phyloP scores from a whole-genome alignment of 2,329 filamentous ascomycete genomes.

The Cladophialophora chaetospira region DNA sequence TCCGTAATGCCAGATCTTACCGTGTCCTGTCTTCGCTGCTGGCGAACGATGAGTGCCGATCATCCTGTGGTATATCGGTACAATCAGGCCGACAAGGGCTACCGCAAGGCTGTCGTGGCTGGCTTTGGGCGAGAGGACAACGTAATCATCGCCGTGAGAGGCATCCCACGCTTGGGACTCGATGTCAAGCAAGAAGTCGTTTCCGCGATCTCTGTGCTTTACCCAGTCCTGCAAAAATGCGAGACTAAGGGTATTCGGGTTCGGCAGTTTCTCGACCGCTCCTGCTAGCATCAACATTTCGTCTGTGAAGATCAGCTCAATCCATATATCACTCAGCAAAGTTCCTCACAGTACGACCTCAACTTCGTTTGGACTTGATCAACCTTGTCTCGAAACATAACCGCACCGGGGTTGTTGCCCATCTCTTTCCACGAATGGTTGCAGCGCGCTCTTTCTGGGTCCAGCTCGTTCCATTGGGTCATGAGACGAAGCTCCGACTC shows the following conservation, averaged over 20 bases:
- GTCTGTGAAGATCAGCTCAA: not conserved
- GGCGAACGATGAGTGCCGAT: not conserved
- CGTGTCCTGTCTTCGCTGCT: not conserved
- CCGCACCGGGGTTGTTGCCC: not conserved
- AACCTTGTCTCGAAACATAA: not conserved
- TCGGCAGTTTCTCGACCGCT: not conserved
- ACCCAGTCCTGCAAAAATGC: not conserved
- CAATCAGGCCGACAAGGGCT: not conserved
- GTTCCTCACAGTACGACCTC: not conserved
- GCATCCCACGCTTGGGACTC: constrained; percentile 23
- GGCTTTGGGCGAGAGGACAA: constrained; percentile 23
- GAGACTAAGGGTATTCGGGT: not conserved
- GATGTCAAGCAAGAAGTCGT: constrained; percentile 23
- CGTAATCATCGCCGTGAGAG: constrained; percentile 14
- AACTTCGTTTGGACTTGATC: not conserved
- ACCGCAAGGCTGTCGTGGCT: constrained; percentile 32
- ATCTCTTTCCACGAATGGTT: not conserved
- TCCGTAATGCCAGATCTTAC: not conserved
- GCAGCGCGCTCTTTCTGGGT: not conserved
- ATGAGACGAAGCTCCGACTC: not conserved
- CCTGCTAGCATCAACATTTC: not conserved
- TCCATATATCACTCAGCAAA: not conserved
- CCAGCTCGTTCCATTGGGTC: not conserved
- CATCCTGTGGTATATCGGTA: not conserved
- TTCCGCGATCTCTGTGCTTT: not conserved